A percentile compares a stretch with the other conserved stretches of the same genome.
phyloP scores from a whole-genome alignment of 2,329 filamentous ascomycete species.

The Ascochyta clinopodiicola region DNA sequence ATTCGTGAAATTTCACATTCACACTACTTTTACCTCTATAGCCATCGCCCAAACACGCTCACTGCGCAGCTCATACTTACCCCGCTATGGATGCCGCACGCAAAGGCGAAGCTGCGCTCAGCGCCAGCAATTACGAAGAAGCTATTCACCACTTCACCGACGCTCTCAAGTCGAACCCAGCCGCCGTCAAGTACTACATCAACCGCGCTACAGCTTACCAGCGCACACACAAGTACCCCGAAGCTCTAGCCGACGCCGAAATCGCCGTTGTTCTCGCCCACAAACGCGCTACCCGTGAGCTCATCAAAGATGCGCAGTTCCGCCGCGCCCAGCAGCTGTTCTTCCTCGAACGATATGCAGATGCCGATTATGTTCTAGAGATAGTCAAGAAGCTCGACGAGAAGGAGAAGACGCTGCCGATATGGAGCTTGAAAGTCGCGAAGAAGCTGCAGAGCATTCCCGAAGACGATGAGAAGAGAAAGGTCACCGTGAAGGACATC shows the following conservation, averaged over 20 bases:
- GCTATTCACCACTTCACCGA: constrained; percentile 70
- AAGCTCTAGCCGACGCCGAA: constrained; percentile 58
- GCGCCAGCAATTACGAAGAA: constrained; percentile 66
- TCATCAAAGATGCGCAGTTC: constrained; percentile 82
- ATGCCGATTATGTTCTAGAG: constrained; percentile 75
- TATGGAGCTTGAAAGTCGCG: constrained; percentile 66
- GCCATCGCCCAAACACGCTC: background rate
- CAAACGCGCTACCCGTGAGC: constrained; percentile 74
- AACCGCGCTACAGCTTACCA: constrained; percentile 81
- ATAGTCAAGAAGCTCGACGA: constrained; percentile 60
- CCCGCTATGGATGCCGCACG: constrained; percentile 60
- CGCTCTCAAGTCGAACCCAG: constrained; percentile 69
- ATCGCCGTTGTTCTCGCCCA: constrained; percentile 68
- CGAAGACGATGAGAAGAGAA: constrained; percentile 56
- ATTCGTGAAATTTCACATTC: too few relatives aligned
- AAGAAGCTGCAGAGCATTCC: constrained; percentile 58
- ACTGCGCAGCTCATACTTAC: constrained; percentile 10
- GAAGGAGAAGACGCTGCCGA: constrained; percentile 60
- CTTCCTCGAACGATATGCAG: constrained; percentile 72
- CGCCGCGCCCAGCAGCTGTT: constrained; percentile 78
- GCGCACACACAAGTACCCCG: constrained; percentile 59
- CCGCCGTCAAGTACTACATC: constrained; percentile 79
- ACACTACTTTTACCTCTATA: background rate
- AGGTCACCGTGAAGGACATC: constrained; percentile 54
- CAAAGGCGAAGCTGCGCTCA: constrained; percentile 67